These are phyloP conservation scores for Aquilaria agallochum DNA, from an alignment of 441 rosid genomes.

Conservation along the genomic window DNA sequence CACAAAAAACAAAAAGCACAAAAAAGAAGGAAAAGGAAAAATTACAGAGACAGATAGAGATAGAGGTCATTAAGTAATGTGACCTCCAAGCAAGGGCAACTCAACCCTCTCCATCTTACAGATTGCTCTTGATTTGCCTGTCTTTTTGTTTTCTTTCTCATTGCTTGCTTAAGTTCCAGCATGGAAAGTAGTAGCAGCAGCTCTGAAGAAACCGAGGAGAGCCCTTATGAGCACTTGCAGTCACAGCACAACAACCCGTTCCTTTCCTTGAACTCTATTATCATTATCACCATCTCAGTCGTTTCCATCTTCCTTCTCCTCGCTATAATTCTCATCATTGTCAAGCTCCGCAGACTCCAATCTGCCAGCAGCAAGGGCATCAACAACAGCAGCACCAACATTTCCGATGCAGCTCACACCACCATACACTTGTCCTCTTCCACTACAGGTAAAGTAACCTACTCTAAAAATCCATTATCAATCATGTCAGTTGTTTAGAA, in stretches of 20 bases:
- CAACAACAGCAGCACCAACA: constrained; percentile 22
- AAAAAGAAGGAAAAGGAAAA: constrained; percentile 6
- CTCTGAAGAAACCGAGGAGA: constrained; percentile 21
- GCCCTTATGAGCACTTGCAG: constrained; percentile 25
- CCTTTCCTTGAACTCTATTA: constrained; percentile 43
- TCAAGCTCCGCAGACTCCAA: constrained; percentile 50
- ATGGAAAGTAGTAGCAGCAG: constrained; percentile 39
- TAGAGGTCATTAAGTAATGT: neutral
- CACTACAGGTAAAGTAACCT: constrained; percentile 60
- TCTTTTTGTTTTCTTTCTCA: constrained; percentile 13
- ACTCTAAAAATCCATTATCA: neutral
- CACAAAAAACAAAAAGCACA: no score
- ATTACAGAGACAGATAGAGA: constrained; percentile 10
- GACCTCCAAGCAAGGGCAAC: constrained; percentile 21
- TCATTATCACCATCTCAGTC: constrained; percentile 38
- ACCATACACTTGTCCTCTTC: constrained; percentile 34
- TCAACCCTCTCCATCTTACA: constrained; percentile 4
- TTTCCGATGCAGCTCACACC: constrained; percentile 37
- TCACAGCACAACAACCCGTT: constrained; percentile 18
- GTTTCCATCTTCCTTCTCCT: constrained; percentile 36
- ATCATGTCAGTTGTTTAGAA: neutral
- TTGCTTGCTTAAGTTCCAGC: constrained; percentile 20
- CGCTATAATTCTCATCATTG: constrained; percentile 34
- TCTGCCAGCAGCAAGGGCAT: constrained; percentile 23
- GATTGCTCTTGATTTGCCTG: constrained; percentile 2